Evolutionary conservation across 2,329 filamentous ascomycete genomes (phyloP), one percentile per base, ranked within the genome.

Genomic region (Monosporascus sp.): DNA sequence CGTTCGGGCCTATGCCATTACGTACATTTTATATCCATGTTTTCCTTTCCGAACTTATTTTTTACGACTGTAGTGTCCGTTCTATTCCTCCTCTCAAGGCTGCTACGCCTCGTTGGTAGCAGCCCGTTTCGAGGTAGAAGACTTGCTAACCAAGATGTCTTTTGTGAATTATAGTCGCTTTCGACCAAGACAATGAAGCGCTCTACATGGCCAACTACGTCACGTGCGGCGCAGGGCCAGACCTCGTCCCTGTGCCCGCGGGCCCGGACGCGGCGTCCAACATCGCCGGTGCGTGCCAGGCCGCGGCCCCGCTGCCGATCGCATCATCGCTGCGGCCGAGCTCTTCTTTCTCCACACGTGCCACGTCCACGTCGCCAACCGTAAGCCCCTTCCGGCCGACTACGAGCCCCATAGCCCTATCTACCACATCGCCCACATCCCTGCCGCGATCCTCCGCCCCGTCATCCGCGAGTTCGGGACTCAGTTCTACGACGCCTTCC

Each of bases 141-240:
- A 8, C 18, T 20, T 5, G 6, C 38, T 41, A 41, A 25, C 5
- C 37, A 47, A 52, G 18, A 54, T 44, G 4, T 15, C 55, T 20
- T 20, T 41, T 48, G 2, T 36, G 6, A 14, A 15, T 6, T 5
- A 24, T 38, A 66, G 65, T 64, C 24, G 54, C 65, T 9, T 68
- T 68, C 47, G 66, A 68, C 47, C 66, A 68, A 47, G 55, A 56
- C 20, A 65, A 65, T 46, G 52, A 62, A 41, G 66, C 65, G 2
- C 49, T 68, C 0, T 68, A 63, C 55, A 68, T 68, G 64, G 53
- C 60, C 3, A 60, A 68, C 27, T 66, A 66, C 41, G 36, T 53
- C 20, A 52, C 57, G 6, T 67, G 61, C 44, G 57, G 60, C 25
- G 51, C 55, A 17, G 48, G 48, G 6, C 60, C 62, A n/a, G 58